These are phyloP conservation scores for Talaromyces islandicus DNA, from an alignment of 2,329 filamentous ascomycete species.

Conservation along the genomic window DNA sequence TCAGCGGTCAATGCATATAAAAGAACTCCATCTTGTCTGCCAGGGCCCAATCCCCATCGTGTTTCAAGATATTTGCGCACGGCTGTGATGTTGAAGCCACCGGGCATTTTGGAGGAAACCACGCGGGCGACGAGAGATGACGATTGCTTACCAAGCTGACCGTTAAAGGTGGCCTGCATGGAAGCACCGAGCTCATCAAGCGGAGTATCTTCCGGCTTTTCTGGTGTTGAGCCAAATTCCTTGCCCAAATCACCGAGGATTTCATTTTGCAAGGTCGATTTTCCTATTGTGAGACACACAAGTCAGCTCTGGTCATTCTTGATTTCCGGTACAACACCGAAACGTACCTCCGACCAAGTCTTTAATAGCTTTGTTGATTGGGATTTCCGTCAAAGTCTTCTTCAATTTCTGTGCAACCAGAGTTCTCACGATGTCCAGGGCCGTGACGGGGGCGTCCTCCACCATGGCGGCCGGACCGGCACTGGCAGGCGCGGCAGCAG, in stretches of 20 bases:
- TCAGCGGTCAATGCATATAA: conserved; percentile 89
- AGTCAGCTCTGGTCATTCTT: conserved; percentile 6
- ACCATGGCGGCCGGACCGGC: conserved; percentile 83
- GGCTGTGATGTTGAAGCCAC: conserved; percentile 96
- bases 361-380: conserved; percentile 94
- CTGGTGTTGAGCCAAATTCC: conserved; percentile 95
- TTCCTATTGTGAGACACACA: conserved; percentile 54
- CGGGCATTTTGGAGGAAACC: conserved; percentile 98
- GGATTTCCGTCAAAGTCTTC: conserved; percentile 83
- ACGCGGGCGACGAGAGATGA: conserved; percentile 86
- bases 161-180: conserved; percentile 98
- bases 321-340: background rate
- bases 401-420: conserved; percentile 97
- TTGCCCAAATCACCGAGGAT: conserved; percentile 96
- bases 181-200: conserved; percentile 90
- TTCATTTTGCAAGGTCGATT: conserved; percentile 97
- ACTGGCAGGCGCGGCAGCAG: conserved; percentile 54
- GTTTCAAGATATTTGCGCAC: conserved; percentile 93
- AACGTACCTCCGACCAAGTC: conserved; percentile 89
- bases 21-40: conserved; percentile 85
- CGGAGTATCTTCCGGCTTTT: conserved; percentile 96
- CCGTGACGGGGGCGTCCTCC: conserved; percentile 78
- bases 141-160: conserved; percentile 94
- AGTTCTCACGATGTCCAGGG: conserved; percentile 81
- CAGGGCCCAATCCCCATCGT: conserved; percentile 79